Percentiles rank a stretch among this genome's conserved stretches.
Conservation (phyloP, 2,329 filamentous ascomycete genomes). For the Calonectria ilicicola region DNA sequence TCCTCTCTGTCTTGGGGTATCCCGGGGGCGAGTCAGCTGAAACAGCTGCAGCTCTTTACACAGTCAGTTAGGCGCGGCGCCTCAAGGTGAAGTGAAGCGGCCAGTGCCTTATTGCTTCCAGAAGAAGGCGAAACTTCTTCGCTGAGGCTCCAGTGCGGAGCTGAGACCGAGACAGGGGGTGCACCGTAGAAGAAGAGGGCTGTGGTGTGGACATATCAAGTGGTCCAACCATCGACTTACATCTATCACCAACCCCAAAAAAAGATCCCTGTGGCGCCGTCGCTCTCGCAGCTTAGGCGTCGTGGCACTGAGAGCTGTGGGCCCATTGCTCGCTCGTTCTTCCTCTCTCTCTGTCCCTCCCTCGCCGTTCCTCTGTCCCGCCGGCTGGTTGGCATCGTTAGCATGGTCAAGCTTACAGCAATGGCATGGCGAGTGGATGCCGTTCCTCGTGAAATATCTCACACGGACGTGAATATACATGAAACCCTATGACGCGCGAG, state of each 20-base stretch:
- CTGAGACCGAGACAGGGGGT: neutral
- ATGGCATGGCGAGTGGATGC: conserved; percentile 14
- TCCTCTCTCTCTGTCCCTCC: neutral
- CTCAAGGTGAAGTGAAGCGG: neutral
- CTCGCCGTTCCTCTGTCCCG: neutral
- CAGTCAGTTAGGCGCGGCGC: neutral
- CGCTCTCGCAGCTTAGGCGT: neutral
- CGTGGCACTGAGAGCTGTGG: conserved; percentile 3
- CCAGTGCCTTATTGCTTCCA: conserved; percentile 14
- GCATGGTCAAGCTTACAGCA: neutral
- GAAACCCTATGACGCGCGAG: neutral
- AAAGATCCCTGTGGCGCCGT: neutral
- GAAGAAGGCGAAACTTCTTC: conserved; percentile 22
- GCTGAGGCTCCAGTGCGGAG: neutral
- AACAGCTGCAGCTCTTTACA: neutral
- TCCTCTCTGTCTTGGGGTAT: neutral
- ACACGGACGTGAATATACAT: conserved; percentile 1
- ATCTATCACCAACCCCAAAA: neutral
- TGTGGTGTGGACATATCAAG: conserved; percentile 3
- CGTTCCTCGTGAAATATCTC: conserved; percentile 21
- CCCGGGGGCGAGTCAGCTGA: conserved; percentile 1
- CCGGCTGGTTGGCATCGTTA: neutral
- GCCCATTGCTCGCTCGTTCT: neutral
- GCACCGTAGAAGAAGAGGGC: neutral
- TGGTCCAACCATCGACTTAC: conserved; percentile 3